Evolutionary conservation across 345 rosid species (phyloP), one percentile per base, ranked within the genome.

Genomic region (Camelina sativa): DNA sequence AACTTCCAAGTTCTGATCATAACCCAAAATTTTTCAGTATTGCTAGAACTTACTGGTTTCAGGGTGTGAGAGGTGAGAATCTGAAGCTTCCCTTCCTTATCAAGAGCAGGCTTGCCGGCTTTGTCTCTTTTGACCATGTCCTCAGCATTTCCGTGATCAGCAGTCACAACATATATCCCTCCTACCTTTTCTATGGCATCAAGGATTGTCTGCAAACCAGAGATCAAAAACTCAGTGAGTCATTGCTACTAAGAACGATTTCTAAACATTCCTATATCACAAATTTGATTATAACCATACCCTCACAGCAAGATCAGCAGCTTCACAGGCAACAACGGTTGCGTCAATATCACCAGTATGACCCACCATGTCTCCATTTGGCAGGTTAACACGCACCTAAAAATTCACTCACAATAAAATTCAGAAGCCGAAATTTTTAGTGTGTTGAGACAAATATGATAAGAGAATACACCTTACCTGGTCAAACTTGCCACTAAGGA

Each of bases 61-160:
- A 91, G 91, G 62, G 99, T 96, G 85, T 95, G 99, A 40, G 98
- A 96, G 50, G 99, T 96, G 67, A 92, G 98, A 37, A 92, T 86
- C 83, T 96, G 99, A 78, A 96, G 77, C 4, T 86, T 82, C 59
- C 99, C 99, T 62, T 65, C 79, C 88, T 92, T 91, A 73, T 85
- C 98, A 5, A 79, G 35, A 19, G 30, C 32, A 3, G 99, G 99
- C 77, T 89, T 78, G 8, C 97, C 99, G 11, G 90, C 73, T 80
- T 96, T 96, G 77, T 87, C 85, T 70, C 97, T 88, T 82, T 95
- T 92, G n/a, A 87, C 99, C 98, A 95, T 95, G 83, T 92, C 99
- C 85, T 95, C 97, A 0, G 99, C 97, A 76, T 95, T 92, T 50
- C 99, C 98, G 35, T 95, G 98, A 86, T 95, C 99, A 5, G 98